Conservation (phyloP, 495 filamentous ascomycete species). For the Xylaria telfairii region DNA sequence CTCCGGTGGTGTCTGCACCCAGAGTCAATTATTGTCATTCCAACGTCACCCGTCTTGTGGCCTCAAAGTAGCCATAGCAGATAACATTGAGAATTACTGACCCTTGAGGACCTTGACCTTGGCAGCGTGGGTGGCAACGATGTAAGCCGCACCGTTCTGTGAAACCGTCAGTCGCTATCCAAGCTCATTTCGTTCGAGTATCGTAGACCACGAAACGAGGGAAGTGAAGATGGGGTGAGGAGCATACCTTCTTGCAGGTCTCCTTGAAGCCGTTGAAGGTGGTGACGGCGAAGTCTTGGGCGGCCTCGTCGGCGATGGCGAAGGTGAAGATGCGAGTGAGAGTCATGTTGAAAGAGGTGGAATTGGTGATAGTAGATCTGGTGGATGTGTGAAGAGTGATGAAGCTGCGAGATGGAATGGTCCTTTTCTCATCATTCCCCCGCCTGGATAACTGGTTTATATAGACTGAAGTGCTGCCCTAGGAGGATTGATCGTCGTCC, state of each 20-base stretch:
- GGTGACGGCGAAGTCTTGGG: slow-evolving; percentile 5
- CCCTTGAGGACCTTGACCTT: slow-evolving; percentile 24
- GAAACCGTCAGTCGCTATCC: neutral
- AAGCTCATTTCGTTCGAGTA: neutral
- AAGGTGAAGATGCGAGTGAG: slow-evolving; percentile 23
- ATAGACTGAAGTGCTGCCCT: slow-evolving; percentile 11
- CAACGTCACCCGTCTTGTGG: neutral
- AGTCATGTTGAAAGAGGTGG: slow-evolving; percentile 19
- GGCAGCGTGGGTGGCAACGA: slow-evolving; percentile 13
- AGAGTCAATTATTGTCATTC: neutral
- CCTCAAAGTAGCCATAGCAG: neutral
- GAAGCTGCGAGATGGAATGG: slow-evolving; percentile 15
- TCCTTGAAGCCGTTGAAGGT: slow-evolving; percentile 22
- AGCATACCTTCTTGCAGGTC: slow-evolving; percentile 19
- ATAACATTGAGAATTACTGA: neutral
- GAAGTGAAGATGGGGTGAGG: neutral
- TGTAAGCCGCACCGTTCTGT: slow-evolving; percentile 18
- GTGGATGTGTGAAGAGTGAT: slow-evolving; percentile 17
- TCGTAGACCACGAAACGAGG: neutral
- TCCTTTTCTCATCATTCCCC: neutral
- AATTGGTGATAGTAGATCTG: neutral
- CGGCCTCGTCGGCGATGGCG: slow-evolving; percentile 21
- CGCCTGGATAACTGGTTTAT: slow-evolving; percentile 18
- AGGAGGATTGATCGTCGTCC: slow-evolving; percentile 23
- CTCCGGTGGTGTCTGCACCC: slow-evolving; percentile 1